Conservation (phyloP, 1,139 yeast genomes). For the Blastobotrys capitulatus region DNA sequence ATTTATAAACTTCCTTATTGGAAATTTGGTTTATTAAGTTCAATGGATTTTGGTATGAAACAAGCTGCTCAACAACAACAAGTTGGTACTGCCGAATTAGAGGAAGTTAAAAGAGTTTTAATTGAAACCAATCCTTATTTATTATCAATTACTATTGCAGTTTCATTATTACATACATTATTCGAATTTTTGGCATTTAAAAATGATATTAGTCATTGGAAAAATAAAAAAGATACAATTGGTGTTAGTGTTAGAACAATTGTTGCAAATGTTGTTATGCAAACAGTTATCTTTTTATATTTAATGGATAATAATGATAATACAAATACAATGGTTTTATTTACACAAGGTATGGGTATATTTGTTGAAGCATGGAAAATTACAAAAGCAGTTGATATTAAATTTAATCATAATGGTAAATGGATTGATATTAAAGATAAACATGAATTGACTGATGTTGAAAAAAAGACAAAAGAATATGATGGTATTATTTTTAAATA, state of each 20-base stretch:
- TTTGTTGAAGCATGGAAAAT: conserved; percentile 41
- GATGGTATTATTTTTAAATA: conserved; percentile 39
- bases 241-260: conserved; percentile 39
- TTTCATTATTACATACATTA: conserved; percentile 35
- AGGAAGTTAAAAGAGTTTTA: conserved; percentile 34
- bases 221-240: conserved; percentile 35
- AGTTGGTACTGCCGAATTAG: conserved; percentile 32
- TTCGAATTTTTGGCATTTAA: conserved; percentile 40
- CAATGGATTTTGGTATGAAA: conserved; percentile 30
- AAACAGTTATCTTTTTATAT: conserved; percentile 36
- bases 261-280: conserved; percentile 39
- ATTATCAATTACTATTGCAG: conserved; percentile 32
- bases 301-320: conserved; percentile 38
- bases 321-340: conserved; percentile 36
- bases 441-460: conserved; percentile 35
- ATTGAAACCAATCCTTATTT: conserved; percentile 37
- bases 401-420: conserved; percentile 17
- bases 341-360: conserved; percentile 38
- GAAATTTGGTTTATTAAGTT: conserved; percentile 32
- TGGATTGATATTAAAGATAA: conserved; percentile 31
- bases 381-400: conserved; percentile 35
- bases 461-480: conserved; percentile 38
- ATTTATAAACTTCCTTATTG: conserved; percentile 29
- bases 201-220: conserved; percentile 39
- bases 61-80: conserved; percentile 26